Evolutionary conservation across 2,329 filamentous ascomycete genomes (phyloP).

Genomic region (Phialemonium atrogriseum): DNA sequence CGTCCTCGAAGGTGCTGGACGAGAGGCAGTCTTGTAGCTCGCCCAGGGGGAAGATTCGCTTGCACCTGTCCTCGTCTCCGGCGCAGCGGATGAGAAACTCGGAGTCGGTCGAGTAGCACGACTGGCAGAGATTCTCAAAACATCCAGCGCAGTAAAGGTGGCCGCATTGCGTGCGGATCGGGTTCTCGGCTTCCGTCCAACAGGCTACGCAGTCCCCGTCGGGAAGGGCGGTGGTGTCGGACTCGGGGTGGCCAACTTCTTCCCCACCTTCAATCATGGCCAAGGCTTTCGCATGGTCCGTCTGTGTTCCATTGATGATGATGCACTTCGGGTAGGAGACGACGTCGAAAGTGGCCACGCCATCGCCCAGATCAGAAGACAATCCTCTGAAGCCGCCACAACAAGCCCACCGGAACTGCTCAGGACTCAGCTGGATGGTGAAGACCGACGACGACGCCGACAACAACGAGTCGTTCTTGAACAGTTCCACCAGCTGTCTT

Average conservation of each 20-base stretch:
- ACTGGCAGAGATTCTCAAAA: conserved; percentile 24
- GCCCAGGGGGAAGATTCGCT: conserved; percentile 13
- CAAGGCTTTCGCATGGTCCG: conserved; percentile 11
- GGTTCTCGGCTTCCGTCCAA: conserved; percentile 25
- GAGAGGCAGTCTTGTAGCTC: conserved; percentile 21
- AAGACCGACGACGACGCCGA: conserved; percentile 6
- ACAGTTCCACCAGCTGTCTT: conserved; percentile 6
- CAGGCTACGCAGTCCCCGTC: conserved; percentile 26
- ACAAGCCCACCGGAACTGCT: conserved; percentile 20
- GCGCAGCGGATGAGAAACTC: conserved; percentile 16
- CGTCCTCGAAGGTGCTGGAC: conserved; percentile 23
- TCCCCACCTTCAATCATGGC: conserved; percentile 7
- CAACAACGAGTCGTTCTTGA: conserved; percentile 4
- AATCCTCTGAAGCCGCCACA: conserved; percentile 23
- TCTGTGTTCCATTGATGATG: conserved; percentile 17
- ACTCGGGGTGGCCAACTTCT: neutral
- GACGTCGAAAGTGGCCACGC: conserved; percentile 22
- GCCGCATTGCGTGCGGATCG: conserved; percentile 24
- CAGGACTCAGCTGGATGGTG: conserved; percentile 18
- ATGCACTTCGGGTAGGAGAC: conserved; percentile 22
- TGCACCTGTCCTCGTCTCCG: conserved; percentile 17
- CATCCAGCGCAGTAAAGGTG: conserved; percentile 35
- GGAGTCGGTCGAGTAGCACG: conserved; percentile 8
- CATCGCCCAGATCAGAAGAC: conserved; percentile 14
- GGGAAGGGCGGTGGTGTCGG: too few species aligned